Conservation (phyloP, 176 grass and related monocot species). For the Lolium multiflorum region DNA sequence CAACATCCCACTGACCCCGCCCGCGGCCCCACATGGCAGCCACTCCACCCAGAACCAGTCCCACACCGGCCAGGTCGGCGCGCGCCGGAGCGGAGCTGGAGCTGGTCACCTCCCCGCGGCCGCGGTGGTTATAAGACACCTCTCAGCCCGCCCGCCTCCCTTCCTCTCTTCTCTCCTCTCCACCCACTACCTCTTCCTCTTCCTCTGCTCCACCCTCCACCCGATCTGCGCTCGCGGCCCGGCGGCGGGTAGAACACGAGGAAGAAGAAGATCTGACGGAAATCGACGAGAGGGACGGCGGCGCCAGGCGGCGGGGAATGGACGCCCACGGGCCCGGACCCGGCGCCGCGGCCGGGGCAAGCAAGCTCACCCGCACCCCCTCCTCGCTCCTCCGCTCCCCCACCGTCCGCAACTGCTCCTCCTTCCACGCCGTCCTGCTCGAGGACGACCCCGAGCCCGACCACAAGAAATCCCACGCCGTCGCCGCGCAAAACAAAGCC, state of each 20-base stretch:
- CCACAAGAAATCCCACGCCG: constrained; percentile 51
- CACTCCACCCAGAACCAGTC: too few relatives aligned
- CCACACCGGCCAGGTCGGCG: too few relatives aligned
- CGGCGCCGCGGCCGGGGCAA: constrained; percentile 26
- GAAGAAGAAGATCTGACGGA: constrained; percentile 16
- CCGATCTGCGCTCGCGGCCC: constrained; percentile 20
- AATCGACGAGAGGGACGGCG: constrained; percentile 41
- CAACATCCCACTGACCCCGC: constrained; percentile 11
- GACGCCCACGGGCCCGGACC: constrained; percentile 39
- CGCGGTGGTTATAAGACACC: constrained; percentile 52
- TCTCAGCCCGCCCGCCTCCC: background rate
- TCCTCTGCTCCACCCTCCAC: background rate
- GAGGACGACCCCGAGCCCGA: constrained; percentile 66
- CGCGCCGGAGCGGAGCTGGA: constrained; percentile 34
- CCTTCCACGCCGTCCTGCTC: constrained; percentile 58
- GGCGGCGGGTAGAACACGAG: background rate
- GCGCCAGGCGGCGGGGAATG: constrained; percentile 40
- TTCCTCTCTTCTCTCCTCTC: constrained; percentile 43
- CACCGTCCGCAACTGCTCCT: constrained; percentile 69
- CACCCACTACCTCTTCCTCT: constrained; percentile 23
- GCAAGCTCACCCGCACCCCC: constrained; percentile 78
- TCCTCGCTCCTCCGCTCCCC: constrained; percentile 89
- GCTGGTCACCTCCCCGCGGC: constrained; percentile 45
- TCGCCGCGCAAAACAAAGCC: background rate
- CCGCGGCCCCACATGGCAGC: constrained; percentile 24